These are phyloP conservation scores for Auriscalpium microsporum DNA, from an alignment of 768 basidiomycete species.

Conservation along the genomic window DNA sequence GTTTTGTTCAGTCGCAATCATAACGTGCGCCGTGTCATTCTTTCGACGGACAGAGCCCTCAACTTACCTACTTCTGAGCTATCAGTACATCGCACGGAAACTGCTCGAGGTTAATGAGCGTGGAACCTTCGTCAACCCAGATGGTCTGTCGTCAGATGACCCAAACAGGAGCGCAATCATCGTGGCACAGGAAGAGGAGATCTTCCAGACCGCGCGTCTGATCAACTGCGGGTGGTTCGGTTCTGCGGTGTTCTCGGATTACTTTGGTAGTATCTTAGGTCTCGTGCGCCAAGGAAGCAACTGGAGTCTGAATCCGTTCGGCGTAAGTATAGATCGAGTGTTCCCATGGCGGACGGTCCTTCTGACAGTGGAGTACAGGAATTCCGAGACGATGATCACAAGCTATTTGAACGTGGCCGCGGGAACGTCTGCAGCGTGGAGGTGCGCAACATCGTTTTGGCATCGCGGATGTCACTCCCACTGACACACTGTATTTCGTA, in stretches of 20 bases:
- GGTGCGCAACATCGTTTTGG: conserved; percentile 26
- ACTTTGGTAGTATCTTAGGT: conserved; percentile 76
- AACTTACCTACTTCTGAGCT: neutral
- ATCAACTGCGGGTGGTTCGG: conserved; percentile 80
- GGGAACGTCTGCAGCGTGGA: conserved; percentile 82
- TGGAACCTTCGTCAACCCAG: conserved; percentile 50
- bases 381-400: conserved; percentile 54
- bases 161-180: conserved; percentile 26
- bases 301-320: conserved; percentile 74
- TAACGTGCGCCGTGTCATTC: conserved; percentile 43
- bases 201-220: conserved; percentile 78
- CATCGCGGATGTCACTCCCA: neutral
- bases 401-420: conserved; percentile 66
- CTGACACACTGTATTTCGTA: neutral
- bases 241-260: conserved; percentile 72
- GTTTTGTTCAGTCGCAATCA: conserved; percentile 89
- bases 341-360: neutral
- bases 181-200: conserved; percentile 33
- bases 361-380: conserved; percentile 33
- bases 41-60: neutral
- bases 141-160: conserved; percentile 26
- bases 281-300: conserved; percentile 63
- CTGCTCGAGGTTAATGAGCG: conserved; percentile 78
- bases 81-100: conserved; percentile 70
- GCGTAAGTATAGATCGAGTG: conserved; percentile 31